Percentiles rank a stretch among this genome's conserved stretches.
Evolutionary conservation across 345 rosid species (phyloP).

Genomic region (Lepidium didymum): DNA sequence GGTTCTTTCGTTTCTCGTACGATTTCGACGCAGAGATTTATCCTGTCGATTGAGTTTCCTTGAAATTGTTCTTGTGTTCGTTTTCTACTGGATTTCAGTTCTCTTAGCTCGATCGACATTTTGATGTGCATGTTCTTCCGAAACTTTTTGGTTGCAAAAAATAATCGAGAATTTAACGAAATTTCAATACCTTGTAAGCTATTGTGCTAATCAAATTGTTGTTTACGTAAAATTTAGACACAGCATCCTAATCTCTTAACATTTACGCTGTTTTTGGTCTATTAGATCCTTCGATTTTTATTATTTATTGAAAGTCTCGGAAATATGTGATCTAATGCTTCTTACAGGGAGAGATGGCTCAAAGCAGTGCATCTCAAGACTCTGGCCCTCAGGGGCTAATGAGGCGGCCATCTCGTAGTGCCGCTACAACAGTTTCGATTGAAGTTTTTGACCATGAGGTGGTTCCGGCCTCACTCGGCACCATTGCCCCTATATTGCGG

Average conservation of each 20-base stretch:
- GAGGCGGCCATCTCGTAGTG: constrained; percentile 89
- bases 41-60: neutral
- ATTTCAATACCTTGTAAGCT: neutral
- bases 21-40: neutral
- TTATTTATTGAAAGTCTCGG: neutral
- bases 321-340: neutral
- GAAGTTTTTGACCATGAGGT: constrained; percentile 96
- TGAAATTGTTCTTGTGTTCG: neutral
- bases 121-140: neutral
- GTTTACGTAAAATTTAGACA: neutral
- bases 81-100: neutral
- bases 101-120: neutral
- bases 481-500: constrained; percentile 81
- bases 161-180: neutral
- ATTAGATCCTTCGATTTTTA: neutral
- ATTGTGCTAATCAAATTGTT: neutral
- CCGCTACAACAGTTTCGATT: constrained; percentile 81
- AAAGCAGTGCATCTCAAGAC: constrained; percentile 31
- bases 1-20: neutral
- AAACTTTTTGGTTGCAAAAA: neutral
- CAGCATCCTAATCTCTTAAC: neutral
- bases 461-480: constrained; percentile 83
- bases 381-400: constrained; percentile 43
- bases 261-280: neutral
- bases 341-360: constrained; percentile 28